These are phyloP conservation scores for Populus hybrid DNA, from an alignment of 441 rosid species.

Conservation along the genomic window DNA sequence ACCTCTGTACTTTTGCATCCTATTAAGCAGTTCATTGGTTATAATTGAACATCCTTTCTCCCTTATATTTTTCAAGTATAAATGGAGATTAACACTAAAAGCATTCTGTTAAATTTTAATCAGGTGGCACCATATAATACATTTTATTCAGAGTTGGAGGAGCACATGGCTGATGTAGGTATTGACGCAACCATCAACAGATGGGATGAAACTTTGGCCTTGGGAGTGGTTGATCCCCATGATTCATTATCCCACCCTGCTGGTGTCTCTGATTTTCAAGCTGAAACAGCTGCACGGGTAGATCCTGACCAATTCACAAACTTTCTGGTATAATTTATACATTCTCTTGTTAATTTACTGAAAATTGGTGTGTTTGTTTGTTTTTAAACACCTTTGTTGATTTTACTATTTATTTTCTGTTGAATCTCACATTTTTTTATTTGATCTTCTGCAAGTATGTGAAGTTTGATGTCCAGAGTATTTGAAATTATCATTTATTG, in stretches of 20 bases:
- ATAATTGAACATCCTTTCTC: neutral
- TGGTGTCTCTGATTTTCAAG: constrained; percentile 90
- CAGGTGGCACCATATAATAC: constrained; percentile 99
- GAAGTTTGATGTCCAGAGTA: neutral
- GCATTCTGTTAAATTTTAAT: constrained; percentile 6
- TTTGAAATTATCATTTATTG: neutral
- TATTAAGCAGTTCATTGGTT: neutral
- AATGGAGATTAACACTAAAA: neutral
- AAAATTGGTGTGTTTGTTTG: neutral
- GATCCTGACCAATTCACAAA: constrained; percentile 93
- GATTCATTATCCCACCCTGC: constrained; percentile 98
- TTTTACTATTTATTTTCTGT: neutral
- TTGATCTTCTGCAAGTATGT: neutral
- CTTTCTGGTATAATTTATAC: constrained; percentile 61
- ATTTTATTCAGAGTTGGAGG: constrained; percentile 84
- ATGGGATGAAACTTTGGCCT: constrained; percentile 88
- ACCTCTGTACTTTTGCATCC: neutral
- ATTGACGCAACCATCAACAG: constrained; percentile 69
- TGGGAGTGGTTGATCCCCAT: constrained; percentile 94
- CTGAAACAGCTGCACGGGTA: constrained; percentile 76
- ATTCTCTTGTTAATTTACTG: neutral
- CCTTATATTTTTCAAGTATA: neutral
- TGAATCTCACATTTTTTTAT: neutral
- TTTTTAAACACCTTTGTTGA: neutral
- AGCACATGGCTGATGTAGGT: constrained; percentile 88